These are phyloP conservation scores for Pholiota adiposa DNA, from an alignment of 1,284 basidiomycete genomes.

Conservation along the genomic window DNA sequence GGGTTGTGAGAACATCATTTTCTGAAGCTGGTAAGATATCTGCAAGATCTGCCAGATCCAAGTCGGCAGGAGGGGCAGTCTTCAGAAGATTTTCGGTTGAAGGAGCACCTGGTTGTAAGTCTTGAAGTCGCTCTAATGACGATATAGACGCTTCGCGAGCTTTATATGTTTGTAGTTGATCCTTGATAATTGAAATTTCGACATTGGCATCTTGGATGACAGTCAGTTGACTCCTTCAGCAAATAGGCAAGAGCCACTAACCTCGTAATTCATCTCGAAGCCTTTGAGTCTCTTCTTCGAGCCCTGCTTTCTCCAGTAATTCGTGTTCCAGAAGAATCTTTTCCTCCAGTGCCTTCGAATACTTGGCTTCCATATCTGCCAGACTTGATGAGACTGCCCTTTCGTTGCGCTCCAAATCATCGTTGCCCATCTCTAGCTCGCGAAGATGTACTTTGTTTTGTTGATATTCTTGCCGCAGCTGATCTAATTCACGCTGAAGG, in stretches of 20 bases:
- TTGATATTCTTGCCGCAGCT: conserved; percentile 79
- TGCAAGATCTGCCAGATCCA: conserved; percentile 64
- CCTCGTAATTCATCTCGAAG: conserved; percentile 94
- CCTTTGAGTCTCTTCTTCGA: conserved; percentile 93
- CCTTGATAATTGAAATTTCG: conserved; percentile 83
- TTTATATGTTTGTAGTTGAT: conserved; percentile 56
- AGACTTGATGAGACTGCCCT: conserved; percentile 91
- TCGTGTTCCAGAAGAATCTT: conserved; percentile 98
- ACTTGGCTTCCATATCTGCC: conserved; percentile 90
- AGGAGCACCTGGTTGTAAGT: conserved; percentile 24
- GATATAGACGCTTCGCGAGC: conserved; percentile 18
- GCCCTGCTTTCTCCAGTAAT: conserved; percentile 85
- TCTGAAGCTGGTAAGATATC: conserved; percentile 59
- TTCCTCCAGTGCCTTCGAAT: conserved; percentile 91
- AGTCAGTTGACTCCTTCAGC: conserved; percentile 21
- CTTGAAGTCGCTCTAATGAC: conserved; percentile 27
- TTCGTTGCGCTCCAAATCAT: conserved; percentile 92
- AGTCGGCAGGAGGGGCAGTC: conserved; percentile 60
- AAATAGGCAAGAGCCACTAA: conserved; percentile 36
- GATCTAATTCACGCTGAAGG: conserved; percentile 89
- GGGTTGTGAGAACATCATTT: conserved; percentile 38
- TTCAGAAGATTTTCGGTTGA: conserved; percentile 60
- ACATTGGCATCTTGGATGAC: conserved; percentile 73
- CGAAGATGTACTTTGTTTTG: conserved; percentile 80
- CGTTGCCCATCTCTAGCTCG: conserved; percentile 95